Conservation (phyloP, 805 yeast genomes). For the Saccharomycopsis sp. region DNA sequence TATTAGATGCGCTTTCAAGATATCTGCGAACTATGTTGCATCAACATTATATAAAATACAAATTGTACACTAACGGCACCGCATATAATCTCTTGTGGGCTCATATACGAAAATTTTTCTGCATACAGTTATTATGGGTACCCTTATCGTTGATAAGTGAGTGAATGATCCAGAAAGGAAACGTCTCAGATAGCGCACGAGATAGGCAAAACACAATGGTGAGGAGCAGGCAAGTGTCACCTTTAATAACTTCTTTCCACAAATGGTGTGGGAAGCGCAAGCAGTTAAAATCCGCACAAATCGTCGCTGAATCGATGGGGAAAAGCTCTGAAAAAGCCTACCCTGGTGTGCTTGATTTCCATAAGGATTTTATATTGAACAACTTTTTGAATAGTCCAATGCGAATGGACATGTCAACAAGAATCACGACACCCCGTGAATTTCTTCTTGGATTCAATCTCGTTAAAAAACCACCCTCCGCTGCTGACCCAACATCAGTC, state of each 20-base stretch:
- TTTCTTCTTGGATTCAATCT: neutral
- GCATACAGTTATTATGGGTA: no score
- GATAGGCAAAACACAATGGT: no score
- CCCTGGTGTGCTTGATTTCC: neutral
- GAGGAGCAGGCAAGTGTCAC: neutral
- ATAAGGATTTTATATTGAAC: neutral
- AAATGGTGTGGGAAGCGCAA: conserved; percentile 1
- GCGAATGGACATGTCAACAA: neutral
- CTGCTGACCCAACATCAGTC: neutral
- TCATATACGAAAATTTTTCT: no score
- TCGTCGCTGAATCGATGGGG: neutral
- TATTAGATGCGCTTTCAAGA: no score
- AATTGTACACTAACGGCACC: no score
- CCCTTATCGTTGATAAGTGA: no score
- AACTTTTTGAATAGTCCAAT: neutral
- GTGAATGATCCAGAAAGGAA: no score
- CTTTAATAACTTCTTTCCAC: neutral
- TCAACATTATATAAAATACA: no score
- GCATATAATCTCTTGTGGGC: no score
- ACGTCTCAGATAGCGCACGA: no score
- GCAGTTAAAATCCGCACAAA: neutral
- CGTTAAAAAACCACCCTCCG: neutral
- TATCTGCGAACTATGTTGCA: no score
- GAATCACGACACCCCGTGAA: neutral
- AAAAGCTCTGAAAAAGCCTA: neutral